Base-by-base conservation (phyloP, 441 rosid genomes). In the Pelargonium fulgidum region DNA sequence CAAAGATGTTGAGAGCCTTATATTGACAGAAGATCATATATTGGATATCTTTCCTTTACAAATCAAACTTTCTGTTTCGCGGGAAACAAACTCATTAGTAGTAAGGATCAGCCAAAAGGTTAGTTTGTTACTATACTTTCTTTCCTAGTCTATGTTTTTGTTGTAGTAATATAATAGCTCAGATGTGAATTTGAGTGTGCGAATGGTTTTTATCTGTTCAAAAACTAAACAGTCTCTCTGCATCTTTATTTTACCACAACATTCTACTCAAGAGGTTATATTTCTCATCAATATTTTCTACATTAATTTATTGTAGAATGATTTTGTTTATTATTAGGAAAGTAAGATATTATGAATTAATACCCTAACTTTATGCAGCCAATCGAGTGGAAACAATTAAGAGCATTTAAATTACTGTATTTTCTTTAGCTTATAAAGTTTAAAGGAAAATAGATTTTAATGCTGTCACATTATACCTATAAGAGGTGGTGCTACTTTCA, bases 91-190 rank as follows among this genome's bases (percentile, higher is more conserved):
- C 76, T 79, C 85, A 0, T 72, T 92, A 81, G 91, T 88, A 64
- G 91, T 94, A 65, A 92, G 85, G 79, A 87, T 94, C 69, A 84
- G 83, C 88, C 92, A 92, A 85, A 94, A 92, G 89, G 98, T 92
- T 22, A 29, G 68, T 71, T 82, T 13, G 39, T 66, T 61, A 26
- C 42, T 64, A 39, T 59, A 33, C 44, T 56, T 7, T 48, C 72
- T 59, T 64, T 59, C 65, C n/a, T 73, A 44, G 26, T 66, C 41
- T 50, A 72, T 61, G 54, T 19, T 56, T 8, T 59, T 56, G 48
- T 56, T 64, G 19, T 58, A 22, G 14, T 39, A 17, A 29, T n/a
- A 68, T 26, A 14, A 39, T 9, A 13, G 47, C 42, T 41, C 61
- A 65, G 61, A 67, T 64, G 36, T 48, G 29, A 14, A 14, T 11